These are phyloP conservation scores for Emmonsiellopsis sp. DNA, from an alignment of 2,329 filamentous ascomycete species.

Conservation along the genomic window DNA sequence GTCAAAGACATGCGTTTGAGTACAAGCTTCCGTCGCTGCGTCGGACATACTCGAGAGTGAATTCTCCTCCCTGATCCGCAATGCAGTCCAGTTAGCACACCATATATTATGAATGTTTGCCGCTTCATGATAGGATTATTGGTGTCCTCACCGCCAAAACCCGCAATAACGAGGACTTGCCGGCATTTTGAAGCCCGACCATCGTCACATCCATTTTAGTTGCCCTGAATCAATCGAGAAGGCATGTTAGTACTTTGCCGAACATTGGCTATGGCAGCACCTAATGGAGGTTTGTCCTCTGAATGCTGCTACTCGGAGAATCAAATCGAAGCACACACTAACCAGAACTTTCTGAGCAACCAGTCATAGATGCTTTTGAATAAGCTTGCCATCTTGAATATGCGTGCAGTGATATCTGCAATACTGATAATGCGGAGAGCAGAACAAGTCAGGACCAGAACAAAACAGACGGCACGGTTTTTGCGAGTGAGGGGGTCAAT, in stretches of 20 bases:
- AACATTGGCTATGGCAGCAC: not conserved
- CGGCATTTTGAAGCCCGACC: conserved; percentile 95
- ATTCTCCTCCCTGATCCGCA: conserved; percentile 74
- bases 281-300: not conserved
- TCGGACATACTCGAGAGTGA: conserved; percentile 86
- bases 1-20: not conserved
- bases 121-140: conserved; percentile 1
- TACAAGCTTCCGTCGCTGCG: not conserved
- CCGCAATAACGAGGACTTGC: conserved; percentile 88
- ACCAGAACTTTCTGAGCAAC: conserved; percentile 97
- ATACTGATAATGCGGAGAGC: not conserved
- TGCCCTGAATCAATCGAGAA: conserved; percentile 53
- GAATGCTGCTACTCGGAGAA: not conserved
- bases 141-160: conserved; percentile 75
- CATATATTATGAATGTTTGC: not conserved
- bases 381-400: conserved; percentile 68
- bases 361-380: conserved; percentile 97
- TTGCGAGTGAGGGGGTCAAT: not conserved
- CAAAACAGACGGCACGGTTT: not conserved
- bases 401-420: not conserved
- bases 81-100: conserved; percentile 25
- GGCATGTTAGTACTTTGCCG: conserved; percentile 10
- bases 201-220: conserved; percentile 99
- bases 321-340: conserved; percentile 28
- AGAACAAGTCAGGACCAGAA: not conserved